phyloP scores from a whole-genome alignment of 768 basidiomycete species.

The Mrakia frigida region DNA sequence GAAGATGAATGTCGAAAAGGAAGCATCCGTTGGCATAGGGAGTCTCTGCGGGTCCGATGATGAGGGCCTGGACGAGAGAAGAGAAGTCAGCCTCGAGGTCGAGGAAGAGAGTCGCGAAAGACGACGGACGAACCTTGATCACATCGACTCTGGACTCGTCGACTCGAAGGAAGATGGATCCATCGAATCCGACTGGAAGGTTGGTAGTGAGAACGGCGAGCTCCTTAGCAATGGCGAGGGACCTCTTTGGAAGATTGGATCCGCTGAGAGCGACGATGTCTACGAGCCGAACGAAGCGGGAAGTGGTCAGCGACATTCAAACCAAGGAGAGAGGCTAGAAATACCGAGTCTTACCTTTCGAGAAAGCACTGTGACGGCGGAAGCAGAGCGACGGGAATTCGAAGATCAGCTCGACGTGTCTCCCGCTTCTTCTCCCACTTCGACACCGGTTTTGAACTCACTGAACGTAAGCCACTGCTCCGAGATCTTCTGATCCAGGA shows the following conservation, averaged over 20 bases:
- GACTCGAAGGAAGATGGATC: constrained; percentile 85
- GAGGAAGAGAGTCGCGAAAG: too few species aligned
- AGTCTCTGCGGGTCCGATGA: constrained; percentile 53
- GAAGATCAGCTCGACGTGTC: not conserved
- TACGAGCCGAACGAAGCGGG: not conserved
- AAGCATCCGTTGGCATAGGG: constrained; percentile 63
- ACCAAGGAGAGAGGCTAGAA: too few species aligned
- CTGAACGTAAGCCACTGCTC: constrained; percentile 24
- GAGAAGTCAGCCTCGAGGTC: constrained; percentile 52
- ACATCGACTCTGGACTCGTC: constrained; percentile 88
- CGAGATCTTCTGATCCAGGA: not conserved
- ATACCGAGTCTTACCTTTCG: constrained; percentile 13
- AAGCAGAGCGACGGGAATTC: not conserved
- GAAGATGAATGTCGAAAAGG: constrained; percentile 85
- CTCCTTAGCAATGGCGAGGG: constrained; percentile 85
- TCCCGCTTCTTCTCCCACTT: too few species aligned
- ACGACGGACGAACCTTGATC: constrained; percentile 53
- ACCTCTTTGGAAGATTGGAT: constrained; percentile 64
- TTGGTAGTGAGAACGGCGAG: constrained; percentile 90
- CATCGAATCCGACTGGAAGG: constrained; percentile 90
- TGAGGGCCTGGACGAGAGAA: constrained; percentile 37
- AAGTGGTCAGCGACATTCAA: too few species aligned
- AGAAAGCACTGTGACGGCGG: not conserved
- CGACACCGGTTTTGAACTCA: constrained; percentile 6
- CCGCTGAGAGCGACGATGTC: constrained; percentile 3